Evolutionary conservation across 176 grass and related monocot species (phyloP).

Genomic region (Aegilops umbellulata): DNA sequence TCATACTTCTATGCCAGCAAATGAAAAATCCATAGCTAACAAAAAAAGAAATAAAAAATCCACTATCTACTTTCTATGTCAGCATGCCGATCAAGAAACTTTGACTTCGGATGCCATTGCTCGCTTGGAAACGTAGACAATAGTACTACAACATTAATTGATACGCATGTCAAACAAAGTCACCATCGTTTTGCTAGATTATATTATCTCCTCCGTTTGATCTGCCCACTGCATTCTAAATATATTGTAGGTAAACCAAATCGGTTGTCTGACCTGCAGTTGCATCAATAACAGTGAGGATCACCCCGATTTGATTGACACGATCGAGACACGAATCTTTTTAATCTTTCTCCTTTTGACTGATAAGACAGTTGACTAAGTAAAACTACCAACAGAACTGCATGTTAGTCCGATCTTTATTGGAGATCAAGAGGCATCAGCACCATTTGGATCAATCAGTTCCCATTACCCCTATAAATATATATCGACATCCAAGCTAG

Average conservation of each 20-base stretch:
- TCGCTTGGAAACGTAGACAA: too few relatives aligned
- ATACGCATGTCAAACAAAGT: background rate
- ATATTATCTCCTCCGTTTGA: background rate
- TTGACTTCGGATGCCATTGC: too few relatives aligned
- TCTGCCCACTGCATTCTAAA: background rate
- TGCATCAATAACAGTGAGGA: background rate
- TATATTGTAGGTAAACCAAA: constrained; percentile 1
- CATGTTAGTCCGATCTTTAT: background rate
- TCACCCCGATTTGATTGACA: background rate
- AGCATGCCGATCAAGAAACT: too few relatives aligned
- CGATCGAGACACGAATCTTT: background rate
- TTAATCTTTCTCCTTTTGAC: background rate
- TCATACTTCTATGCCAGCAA: too few relatives aligned
- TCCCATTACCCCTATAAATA: background rate
- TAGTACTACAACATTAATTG: background rate
- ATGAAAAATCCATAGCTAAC: too few relatives aligned
- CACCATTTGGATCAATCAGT: background rate
- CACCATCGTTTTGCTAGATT: background rate
- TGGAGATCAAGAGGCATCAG: background rate
- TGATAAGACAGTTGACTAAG: background rate
- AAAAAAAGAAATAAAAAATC: too few relatives aligned
- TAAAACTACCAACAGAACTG: background rate
- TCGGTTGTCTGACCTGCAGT: background rate
- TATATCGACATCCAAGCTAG: background rate
- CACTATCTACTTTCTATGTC: too few relatives aligned